Base-by-base conservation (phyloP, 116 monocot species). In the Papilionanthe hybrid region DNA sequence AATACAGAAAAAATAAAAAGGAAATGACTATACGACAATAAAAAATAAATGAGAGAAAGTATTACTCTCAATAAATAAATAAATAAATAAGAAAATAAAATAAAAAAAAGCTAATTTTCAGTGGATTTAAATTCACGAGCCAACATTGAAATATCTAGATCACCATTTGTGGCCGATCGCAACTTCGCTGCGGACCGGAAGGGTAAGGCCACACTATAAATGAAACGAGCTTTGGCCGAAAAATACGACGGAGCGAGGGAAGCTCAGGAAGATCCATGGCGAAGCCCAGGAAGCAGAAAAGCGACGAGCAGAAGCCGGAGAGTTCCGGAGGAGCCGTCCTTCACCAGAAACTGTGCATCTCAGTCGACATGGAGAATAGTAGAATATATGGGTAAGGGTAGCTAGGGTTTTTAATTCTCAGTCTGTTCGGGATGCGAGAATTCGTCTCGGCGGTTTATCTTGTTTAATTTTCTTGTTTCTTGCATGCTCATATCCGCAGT, bases 301-400 rank as follows among this genome's bases (percentile, higher is more conserved):
- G 58, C 82, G 94, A 91, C 22, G 92, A 90, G 77, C 91, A 89
- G 72, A 86, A 86, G 68, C 80, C 79, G 15, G 91, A 81, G 76
- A 81, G 50, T 72, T 79, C 83, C 7, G 85, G 85, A 15, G 90
- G 80, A 23, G 79, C 80, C 63, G 85, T 91, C 78, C 93, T 89
- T 66, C 98, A 93, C 87, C 98, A 94, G 87, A 98, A 98, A 84
- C 86, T 98, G 1, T 98, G 94, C 85, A 90, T 98, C 60, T 93
- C 94, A 28, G 83, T 98, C 72, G 98, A 98, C 87, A 87, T 91
- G 86, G 82, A 89, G 78, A 87, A 78, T 66, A 82, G 82, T 30
- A 84, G 75, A 80, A 86, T 98, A 56, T 94, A 80, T 79, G 98
- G 98, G 98, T 98, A 86, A 63, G 77, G 15, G 28, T 13, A 12